Evolutionary conservation across 176 grass and related monocot species (phyloP).

Genomic region (Pontederia paniculata): DNA sequence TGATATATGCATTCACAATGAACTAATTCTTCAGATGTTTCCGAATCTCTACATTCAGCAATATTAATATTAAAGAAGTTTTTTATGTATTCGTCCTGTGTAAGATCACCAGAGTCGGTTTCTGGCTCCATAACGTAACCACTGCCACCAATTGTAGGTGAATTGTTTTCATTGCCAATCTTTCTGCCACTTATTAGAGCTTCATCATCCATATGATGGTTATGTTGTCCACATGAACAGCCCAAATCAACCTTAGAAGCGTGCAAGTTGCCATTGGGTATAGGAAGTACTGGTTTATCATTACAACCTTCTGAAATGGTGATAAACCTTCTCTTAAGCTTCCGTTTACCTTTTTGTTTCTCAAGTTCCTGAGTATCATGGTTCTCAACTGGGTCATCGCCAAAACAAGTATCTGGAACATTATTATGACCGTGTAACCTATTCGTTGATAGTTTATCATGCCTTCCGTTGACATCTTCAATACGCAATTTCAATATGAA

Average conservation of each 20-base stretch:
- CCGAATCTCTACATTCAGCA: conserved; percentile 27
- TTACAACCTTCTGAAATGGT: conserved; percentile 42
- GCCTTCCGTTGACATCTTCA: conserved; percentile 21
- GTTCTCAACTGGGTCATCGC: conserved; percentile 20
- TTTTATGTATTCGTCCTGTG: conserved; percentile 19
- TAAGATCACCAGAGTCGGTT: conserved; percentile 19
- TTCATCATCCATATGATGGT: too few relatives aligned
- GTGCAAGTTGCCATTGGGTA: conserved; percentile 18
- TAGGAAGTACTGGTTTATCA: conserved; percentile 13
- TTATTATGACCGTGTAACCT: conserved; percentile 17
- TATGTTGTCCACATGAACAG: conserved; percentile 19
- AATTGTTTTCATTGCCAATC: conserved; percentile 24
- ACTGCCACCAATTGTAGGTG: conserved; percentile 8
- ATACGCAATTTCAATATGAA: conserved; percentile 23
- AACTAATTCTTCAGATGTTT: conserved; percentile 58
- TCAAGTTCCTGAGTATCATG: conserved; percentile 16
- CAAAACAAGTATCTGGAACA: conserved; percentile 22
- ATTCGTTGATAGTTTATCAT: conserved; percentile 18
- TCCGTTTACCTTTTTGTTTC: conserved; percentile 31
- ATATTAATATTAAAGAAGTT: conserved; percentile 54
- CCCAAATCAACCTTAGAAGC: conserved; percentile 24
- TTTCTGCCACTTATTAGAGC: not conserved
- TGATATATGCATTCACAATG: conserved; percentile 66
- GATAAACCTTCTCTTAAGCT: conserved; percentile 42
- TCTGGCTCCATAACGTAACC: not conserved